Evolutionary conservation across 164 flowering plant genomes (phyloP).

Genomic region (Macadamia integrifolia): DNA sequence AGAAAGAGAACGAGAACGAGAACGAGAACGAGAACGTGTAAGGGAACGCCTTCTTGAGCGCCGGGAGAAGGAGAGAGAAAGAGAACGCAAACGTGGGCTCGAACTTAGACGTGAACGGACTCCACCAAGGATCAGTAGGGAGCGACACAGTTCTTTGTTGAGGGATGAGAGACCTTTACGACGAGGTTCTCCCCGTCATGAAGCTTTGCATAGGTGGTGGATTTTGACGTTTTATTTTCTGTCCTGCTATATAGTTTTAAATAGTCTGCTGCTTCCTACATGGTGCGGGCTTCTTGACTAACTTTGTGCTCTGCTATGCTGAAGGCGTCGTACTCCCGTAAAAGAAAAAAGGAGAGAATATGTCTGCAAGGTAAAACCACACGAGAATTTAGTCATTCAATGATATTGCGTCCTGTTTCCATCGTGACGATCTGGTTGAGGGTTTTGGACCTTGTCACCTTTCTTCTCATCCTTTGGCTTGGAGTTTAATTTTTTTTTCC

Average conservation of each 20-base stretch:
- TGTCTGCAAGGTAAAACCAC: slow-evolving; percentile 93
- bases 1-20: slow-evolving; percentile 9
- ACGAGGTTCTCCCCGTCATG: slow-evolving; percentile 65
- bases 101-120: slow-evolving; percentile 69
- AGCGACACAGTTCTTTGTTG: slow-evolving; percentile 51
- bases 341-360: slow-evolving; percentile 95
- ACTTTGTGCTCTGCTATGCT: slow-evolving; percentile 81
- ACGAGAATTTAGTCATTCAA: slow-evolving; percentile 28
- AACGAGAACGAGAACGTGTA: slow-evolving; percentile 30
- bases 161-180: slow-evolving; percentile 50
- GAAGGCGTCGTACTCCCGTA: slow-evolving; percentile 95
- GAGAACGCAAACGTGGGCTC: slow-evolving; percentile 54
- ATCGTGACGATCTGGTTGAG: slow-evolving; percentile 15
- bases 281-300: slow-evolving; percentile 58
- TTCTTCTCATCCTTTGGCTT: slow-evolving; percentile 6
- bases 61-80: slow-evolving; percentile 48
- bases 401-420: slow-evolving; percentile 17
- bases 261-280: slow-evolving; percentile 44
- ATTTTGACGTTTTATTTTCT: slow-evolving; percentile 49
- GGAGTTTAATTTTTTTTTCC: background rate
- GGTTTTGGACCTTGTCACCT: slow-evolving; percentile 10
- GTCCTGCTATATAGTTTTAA: slow-evolving; percentile 25
- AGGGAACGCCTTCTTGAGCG: slow-evolving; percentile 26
- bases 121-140: slow-evolving; percentile 63
- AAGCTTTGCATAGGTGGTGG: slow-evolving; percentile 78